Evolutionary conservation across 2,329 filamentous ascomycete species (phyloP).

Genomic region (Neofusicoccum sp.): DNA sequence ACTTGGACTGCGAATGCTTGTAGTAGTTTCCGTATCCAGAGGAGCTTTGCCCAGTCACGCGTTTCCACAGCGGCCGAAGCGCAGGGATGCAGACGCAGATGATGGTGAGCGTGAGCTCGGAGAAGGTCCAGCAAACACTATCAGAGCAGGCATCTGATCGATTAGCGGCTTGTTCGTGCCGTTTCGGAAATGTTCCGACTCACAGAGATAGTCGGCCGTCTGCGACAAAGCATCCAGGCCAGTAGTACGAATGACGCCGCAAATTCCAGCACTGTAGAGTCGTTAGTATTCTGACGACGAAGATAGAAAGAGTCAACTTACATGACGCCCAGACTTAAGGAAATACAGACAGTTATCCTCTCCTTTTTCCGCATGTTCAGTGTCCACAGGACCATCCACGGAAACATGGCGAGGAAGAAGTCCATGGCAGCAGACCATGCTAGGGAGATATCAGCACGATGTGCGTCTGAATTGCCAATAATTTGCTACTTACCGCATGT

Average conservation of each 20-base stretch:
- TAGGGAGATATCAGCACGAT: constrained; percentile 21
- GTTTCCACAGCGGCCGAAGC: constrained; percentile 30
- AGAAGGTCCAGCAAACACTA: constrained; percentile 32
- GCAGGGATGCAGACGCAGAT: constrained; percentile 33
- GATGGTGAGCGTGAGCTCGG: constrained; percentile 34
- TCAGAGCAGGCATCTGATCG: constrained; percentile 17
- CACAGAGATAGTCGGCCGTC: constrained; percentile 22
- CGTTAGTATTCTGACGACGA: not conserved
- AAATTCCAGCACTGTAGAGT: constrained; percentile 25
- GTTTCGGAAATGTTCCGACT: constrained; percentile 24
- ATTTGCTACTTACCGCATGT: not conserved
- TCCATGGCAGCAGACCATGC: constrained; percentile 27
- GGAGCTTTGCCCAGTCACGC: constrained; percentile 6
- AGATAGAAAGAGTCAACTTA: constrained; percentile 26
- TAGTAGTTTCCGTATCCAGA: constrained; percentile 13
- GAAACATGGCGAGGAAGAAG: constrained; percentile 32
- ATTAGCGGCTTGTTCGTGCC: constrained; percentile 14
- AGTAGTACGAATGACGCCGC: constrained; percentile 30
- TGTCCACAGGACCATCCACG: constrained; percentile 31
- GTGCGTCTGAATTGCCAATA: not conserved
- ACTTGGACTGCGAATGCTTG: constrained; percentile 11
- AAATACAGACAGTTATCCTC: constrained; percentile 35
- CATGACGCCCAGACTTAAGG: constrained; percentile 31
- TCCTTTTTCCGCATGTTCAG: constrained; percentile 34
- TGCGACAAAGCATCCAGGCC: constrained; percentile 29